phyloP scores from a whole-genome alignment of 306 rosid genomes.

The Malus fusca region DNA sequence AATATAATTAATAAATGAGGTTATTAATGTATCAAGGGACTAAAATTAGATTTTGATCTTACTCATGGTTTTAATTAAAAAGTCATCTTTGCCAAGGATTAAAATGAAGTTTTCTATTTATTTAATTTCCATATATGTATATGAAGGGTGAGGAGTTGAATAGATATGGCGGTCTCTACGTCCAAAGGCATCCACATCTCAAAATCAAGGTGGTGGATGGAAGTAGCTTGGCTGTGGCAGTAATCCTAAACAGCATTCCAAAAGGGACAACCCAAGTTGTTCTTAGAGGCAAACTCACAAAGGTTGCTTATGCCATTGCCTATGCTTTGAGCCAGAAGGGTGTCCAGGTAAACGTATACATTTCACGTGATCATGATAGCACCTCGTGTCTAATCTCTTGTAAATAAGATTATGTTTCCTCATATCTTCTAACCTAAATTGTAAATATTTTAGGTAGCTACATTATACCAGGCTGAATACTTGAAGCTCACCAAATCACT shows the following conservation, averaged over 20 bases:
- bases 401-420: neutral
- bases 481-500: conserved; percentile 33
- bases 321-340: conserved; percentile 39
- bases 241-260: conserved; percentile 48
- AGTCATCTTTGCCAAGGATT: too few relatives aligned
- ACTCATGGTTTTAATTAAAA: too few relatives aligned
- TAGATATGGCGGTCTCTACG: conserved; percentile 45
- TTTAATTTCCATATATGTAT: neutral
- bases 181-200: conserved; percentile 38
- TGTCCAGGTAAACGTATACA: conserved; percentile 33
- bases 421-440: neutral
- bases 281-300: conserved; percentile 57
- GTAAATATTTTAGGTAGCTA: conserved; percentile 26
- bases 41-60: too few relatives aligned
- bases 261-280: conserved; percentile 55
- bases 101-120: too few relatives aligned
- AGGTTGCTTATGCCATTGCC: conserved; percentile 57
- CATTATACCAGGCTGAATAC: conserved; percentile 29
- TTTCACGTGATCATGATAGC: neutral
- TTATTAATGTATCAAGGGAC: too few relatives aligned
- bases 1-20: too few relatives aligned
- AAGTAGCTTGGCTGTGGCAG: conserved; percentile 52
- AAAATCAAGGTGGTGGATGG: conserved; percentile 73
- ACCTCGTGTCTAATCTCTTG: neutral
- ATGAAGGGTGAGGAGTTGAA: conserved; percentile 56